Evolutionary conservation across 805 yeast species (phyloP).

Genomic region (Cyberlindnera sargentensis): DNA sequence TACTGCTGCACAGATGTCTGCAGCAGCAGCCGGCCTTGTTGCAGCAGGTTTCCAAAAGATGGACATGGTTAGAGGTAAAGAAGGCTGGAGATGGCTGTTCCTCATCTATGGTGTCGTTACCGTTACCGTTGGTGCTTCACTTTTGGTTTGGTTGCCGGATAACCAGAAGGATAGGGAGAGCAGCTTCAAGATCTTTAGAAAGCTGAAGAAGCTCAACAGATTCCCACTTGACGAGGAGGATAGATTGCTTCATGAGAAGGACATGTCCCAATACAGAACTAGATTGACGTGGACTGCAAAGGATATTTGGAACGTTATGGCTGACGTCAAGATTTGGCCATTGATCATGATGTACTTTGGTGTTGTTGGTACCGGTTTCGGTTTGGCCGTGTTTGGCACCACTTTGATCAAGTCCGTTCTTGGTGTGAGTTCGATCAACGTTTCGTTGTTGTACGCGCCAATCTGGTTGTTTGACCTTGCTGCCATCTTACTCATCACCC

Average conservation of each 20-base stretch:
- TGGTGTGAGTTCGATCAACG: slow-evolving; percentile 58
- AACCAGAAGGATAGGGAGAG: slow-evolving; percentile 13
- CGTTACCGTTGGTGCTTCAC: slow-evolving; percentile 50
- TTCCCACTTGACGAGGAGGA: slow-evolving; percentile 51
- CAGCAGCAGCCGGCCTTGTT: slow-evolving; percentile 83
- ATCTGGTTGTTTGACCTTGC: slow-evolving; percentile 83
- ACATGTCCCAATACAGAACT: slow-evolving; percentile 47
- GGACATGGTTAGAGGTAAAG: slow-evolving; percentile 60
- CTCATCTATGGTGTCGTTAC: slow-evolving; percentile 71
- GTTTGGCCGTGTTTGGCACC: slow-evolving; percentile 79
- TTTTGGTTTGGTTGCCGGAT: slow-evolving; percentile 85
- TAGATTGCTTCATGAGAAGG: slow-evolving; percentile 46
- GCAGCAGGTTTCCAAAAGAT: slow-evolving; percentile 84
- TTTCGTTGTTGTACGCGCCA: slow-evolving; percentile 78
- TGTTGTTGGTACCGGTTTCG: slow-evolving; percentile 87
- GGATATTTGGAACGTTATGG: slow-evolving; percentile 47
- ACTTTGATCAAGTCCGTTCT: slow-evolving; percentile 56
- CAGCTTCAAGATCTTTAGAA: slow-evolving; percentile 6
- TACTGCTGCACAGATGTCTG: slow-evolving; percentile 88
- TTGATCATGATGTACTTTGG: slow-evolving; percentile 84
- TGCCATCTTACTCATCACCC: slow-evolving; percentile 69
- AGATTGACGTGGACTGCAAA: slow-evolving; percentile 47
- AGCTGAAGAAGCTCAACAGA: slow-evolving; percentile 16
- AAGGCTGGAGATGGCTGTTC: slow-evolving; percentile 88
- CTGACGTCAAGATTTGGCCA: slow-evolving; percentile 73